Conservation (phyloP, 2,329 filamentous ascomycete species). For the Fusarium gaditjirri region DNA sequence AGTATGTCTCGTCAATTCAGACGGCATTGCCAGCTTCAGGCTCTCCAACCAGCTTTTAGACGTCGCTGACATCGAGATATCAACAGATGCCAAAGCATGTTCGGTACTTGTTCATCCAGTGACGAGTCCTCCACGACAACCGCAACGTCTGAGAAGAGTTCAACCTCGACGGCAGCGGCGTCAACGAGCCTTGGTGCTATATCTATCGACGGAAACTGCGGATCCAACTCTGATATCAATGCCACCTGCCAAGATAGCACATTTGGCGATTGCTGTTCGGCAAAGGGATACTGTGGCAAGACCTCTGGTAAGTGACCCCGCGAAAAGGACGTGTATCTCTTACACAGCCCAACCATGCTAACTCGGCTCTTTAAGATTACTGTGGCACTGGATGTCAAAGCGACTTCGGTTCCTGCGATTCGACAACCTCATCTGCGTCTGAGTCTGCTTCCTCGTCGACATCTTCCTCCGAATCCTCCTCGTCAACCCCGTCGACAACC, state of each 20-base stretch:
- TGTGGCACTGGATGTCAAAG: background rate
- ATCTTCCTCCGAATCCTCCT: background rate
- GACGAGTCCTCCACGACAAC: background rate
- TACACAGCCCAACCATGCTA: background rate
- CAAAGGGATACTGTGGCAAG: background rate
- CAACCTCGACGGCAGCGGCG: background rate
- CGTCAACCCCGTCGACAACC: background rate
- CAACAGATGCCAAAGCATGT: background rate
- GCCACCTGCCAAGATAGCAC: background rate
- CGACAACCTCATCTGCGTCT: background rate
- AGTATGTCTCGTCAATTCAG: background rate
- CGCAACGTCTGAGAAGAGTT: background rate
- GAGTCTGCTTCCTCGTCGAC: background rate
- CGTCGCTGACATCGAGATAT: background rate
- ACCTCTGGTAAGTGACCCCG: background rate
- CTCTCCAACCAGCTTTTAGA: rapidly evolving
- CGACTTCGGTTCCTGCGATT: background rate
- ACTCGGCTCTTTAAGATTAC: background rate
- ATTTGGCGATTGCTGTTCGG: background rate
- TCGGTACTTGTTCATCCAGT: background rate
- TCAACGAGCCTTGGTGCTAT: background rate
- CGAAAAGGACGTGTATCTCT: background rate
- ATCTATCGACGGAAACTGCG: background rate
- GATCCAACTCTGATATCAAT: background rate
- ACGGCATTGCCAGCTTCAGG: background rate